Conservation (phyloP, 1,284 basidiomycete species). For the Pyrrhoderma noxium region DNA sequence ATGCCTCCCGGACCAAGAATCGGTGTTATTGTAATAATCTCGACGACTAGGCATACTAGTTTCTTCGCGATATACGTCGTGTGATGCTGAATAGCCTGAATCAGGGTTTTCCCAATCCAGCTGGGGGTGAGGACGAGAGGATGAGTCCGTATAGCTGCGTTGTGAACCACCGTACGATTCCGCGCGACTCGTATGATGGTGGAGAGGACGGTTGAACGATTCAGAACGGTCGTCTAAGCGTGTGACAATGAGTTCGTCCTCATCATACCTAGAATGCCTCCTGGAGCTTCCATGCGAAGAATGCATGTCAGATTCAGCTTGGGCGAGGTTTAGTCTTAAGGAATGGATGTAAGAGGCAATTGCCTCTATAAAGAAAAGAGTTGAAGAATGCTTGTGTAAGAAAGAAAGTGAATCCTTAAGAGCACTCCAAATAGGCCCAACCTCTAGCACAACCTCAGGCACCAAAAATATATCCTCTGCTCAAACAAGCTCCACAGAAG, state of each 20-base stretch:
- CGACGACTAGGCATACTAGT: conserved; percentile 41
- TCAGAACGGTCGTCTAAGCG: conserved; percentile 41
- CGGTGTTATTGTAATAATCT: conserved; percentile 39
- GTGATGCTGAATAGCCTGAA: conserved; percentile 27
- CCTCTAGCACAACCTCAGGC: too few relatives aligned
- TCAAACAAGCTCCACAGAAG: too few relatives aligned
- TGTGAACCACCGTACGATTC: conserved; percentile 42
- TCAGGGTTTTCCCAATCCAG: conserved; percentile 47
- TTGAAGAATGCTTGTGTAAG: too few relatives aligned
- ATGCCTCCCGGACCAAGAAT: conserved; percentile 37
- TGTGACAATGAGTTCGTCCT: conserved; percentile 42
- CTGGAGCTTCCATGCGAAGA: conserved; percentile 40
- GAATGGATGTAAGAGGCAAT: too few relatives aligned
- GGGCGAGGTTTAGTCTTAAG: not conserved
- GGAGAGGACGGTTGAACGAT: conserved; percentile 41
- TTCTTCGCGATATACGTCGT: conserved; percentile 47
- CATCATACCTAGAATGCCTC: conserved; percentile 36
- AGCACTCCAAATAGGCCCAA: too few relatives aligned
- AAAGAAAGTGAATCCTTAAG: too few relatives aligned
- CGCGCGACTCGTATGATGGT: conserved; percentile 29
- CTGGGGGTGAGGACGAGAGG: conserved; percentile 42
- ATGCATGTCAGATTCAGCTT: conserved; percentile 38
- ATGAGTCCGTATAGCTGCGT: conserved; percentile 38
- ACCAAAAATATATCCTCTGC: too few relatives aligned
- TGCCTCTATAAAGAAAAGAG: too few relatives aligned